Evolutionary conservation across 2,329 filamentous ascomycete species (phyloP).

Genomic region (Tolypocladium endophyticum): DNA sequence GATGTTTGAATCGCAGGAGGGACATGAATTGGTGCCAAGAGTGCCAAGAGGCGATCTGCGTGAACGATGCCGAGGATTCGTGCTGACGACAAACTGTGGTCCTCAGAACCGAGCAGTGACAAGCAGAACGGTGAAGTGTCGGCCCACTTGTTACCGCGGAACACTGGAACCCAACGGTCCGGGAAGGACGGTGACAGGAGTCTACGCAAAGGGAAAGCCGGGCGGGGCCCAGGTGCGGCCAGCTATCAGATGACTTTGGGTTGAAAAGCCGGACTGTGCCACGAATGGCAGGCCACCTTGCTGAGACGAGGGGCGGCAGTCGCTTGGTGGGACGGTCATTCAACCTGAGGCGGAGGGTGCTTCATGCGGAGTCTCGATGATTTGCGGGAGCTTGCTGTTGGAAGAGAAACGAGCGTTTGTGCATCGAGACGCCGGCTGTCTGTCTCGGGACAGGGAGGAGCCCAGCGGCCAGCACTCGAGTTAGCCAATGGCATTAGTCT

Average conservation of each 20-base stretch:
- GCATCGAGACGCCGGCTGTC: not conserved
- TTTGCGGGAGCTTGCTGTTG: not conserved
- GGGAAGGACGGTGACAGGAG: not conserved
- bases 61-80: too few relatives aligned
- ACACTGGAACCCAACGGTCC: not conserved
- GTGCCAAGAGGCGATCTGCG: too few relatives aligned
- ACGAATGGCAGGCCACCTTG: not conserved
- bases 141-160: too few relatives aligned
- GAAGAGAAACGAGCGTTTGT: not conserved
- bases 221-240: not conserved
- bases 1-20: too few relatives aligned
- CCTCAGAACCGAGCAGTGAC: too few relatives aligned
- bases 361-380: not conserved
- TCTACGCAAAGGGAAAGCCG: not conserved
- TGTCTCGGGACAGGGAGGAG: not conserved
- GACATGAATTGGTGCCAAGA: too few relatives aligned
- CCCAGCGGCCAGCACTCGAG: too few relatives aligned
- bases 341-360: not conserved
- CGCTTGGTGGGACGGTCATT: not conserved
- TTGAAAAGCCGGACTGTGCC: not conserved
- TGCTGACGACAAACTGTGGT: too few relatives aligned
- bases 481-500: not conserved
- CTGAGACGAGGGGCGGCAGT: not conserved
- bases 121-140: too few relatives aligned
- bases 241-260: not conserved